Conservation (phyloP, 192 early-diverging fungal genomes). For the Podila horticola region DNA sequence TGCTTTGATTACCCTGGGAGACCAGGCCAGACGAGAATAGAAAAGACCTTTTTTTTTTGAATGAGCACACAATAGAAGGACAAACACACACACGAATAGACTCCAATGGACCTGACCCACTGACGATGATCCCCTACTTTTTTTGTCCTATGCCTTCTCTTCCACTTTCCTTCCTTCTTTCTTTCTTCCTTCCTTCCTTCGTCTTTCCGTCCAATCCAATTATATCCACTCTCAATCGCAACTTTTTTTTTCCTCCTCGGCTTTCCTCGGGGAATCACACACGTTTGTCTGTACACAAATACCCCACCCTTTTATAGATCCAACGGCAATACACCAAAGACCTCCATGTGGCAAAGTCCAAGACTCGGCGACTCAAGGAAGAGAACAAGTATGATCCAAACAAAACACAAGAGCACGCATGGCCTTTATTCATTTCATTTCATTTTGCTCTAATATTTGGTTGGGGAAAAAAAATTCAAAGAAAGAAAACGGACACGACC, state of each 20-base stretch:
- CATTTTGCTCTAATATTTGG: not conserved
- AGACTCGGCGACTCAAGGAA: conserved; percentile 51
- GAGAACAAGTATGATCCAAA: conserved; percentile 51
- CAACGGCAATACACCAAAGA: conserved; percentile 43
- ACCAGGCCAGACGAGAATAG: no score
- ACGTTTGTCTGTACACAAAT: not conserved
- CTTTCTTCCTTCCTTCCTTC: conserved; percentile 18
- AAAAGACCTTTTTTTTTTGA: no score
- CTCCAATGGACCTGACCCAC: not conserved
- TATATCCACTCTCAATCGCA: conserved; percentile 12
- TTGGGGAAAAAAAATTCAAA: no score
- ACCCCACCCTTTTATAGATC: conserved; percentile 16
- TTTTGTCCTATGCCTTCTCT: conserved; percentile 17
- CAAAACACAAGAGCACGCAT: conserved; percentile 4
- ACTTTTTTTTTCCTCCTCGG: conserved; percentile 3
- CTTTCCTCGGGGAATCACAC: not conserved
- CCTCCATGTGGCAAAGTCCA: conserved; percentile 38
- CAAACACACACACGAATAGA: not conserved
- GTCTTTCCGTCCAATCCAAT: not conserved
- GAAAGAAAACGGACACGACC: no score
- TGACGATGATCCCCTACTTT: conserved; percentile 2
- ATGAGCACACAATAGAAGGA: not conserved
- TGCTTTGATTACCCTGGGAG: no score
- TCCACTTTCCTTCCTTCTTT: conserved; percentile 5
- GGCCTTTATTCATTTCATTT: not conserved